These are phyloP conservation scores for Magnusiomyces ingens DNA, from an alignment of 1,139 yeast species.

Conservation along the genomic window DNA sequence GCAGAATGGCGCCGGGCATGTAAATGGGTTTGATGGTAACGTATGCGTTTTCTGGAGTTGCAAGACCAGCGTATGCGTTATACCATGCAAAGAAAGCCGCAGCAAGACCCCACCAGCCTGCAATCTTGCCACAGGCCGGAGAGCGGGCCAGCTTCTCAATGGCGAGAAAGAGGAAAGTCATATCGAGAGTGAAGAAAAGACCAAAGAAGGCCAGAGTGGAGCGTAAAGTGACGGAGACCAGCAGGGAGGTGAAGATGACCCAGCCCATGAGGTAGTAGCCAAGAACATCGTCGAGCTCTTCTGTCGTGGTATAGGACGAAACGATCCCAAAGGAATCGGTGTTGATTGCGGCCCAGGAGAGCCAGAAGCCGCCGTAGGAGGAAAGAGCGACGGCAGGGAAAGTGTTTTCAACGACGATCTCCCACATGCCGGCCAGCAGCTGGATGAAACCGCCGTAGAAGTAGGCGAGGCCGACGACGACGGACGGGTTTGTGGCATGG, in stretches of 20 bases:
- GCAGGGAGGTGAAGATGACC: constrained; percentile 68
- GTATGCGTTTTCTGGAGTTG: constrained; percentile 55
- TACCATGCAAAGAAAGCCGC: constrained; percentile 79
- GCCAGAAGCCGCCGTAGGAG: constrained; percentile 87
- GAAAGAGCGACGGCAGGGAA: constrained; percentile 84
- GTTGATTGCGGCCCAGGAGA: constrained; percentile 64
- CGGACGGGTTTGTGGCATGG: constrained; percentile 45
- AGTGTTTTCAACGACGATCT: constrained; percentile 63
- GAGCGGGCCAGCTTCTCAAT: constrained; percentile 45
- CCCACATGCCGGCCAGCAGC: constrained; percentile 70
- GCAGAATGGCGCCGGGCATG: constrained; percentile 30
- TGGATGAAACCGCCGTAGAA: constrained; percentile 87
- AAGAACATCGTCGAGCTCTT: constrained; percentile 19
- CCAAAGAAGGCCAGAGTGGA: constrained; percentile 76
- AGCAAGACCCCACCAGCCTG: constrained; percentile 67
- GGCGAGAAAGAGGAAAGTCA: constrained; percentile 63
- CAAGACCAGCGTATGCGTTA: constrained; percentile 80
- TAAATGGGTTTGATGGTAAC: constrained; percentile 44
- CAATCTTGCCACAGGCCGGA: constrained; percentile 48
- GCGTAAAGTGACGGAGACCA: constrained; percentile 61
- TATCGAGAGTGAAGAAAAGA: constrained; percentile 53
- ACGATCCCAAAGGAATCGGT: constrained; percentile 69
- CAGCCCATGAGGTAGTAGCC: constrained; percentile 72
- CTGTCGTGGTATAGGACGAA: constrained; percentile 43
- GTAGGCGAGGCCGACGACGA: constrained; percentile 67